phyloP scores from a whole-genome alignment of 1,284 basidiomycete genomes.

The Cutaneotrichosporon arboriforme region DNA sequence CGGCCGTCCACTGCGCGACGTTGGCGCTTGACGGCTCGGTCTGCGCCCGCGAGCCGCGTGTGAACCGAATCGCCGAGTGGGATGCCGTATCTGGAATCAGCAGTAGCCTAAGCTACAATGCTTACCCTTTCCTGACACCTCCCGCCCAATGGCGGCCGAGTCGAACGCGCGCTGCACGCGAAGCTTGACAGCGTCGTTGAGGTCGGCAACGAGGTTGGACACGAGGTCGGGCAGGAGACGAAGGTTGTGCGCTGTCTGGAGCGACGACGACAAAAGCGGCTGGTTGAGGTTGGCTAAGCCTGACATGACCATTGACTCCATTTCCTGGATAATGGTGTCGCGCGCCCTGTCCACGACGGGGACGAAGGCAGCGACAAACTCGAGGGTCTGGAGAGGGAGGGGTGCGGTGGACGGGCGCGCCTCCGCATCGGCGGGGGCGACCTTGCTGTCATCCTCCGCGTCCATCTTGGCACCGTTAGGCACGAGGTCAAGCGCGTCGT shows the following conservation, averaged over 20 bases:
- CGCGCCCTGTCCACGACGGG: slow-evolving; percentile 66
- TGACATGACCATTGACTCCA: slow-evolving; percentile 77
- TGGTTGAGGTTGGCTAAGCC: slow-evolving; percentile 74
- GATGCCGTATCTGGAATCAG: not conserved
- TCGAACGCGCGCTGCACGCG: slow-evolving; percentile 80
- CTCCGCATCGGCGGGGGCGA: not conserved
- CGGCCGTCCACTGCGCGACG: slow-evolving; percentile 71
- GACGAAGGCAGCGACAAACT: slow-evolving; percentile 63
- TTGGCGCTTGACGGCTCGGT: slow-evolving; percentile 77
- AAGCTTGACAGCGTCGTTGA: slow-evolving; percentile 75
- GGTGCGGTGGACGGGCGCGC: slow-evolving; percentile 2
- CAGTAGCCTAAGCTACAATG: not conserved
- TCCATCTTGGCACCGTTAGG: not conserved
- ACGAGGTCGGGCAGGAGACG: slow-evolving; percentile 77
- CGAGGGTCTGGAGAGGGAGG: slow-evolving; percentile 58
- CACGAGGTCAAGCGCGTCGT: not conserved
- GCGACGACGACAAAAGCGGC: slow-evolving; percentile 76
- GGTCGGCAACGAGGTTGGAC: slow-evolving; percentile 67
- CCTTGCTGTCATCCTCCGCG: slow-evolving; percentile 3
- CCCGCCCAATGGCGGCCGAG: slow-evolving; percentile 73
- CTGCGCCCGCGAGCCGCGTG: slow-evolving; percentile 53
- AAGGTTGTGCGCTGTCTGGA: slow-evolving; percentile 93
- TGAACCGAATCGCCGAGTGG: slow-evolving; percentile 32
- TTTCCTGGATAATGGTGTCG: slow-evolving; percentile 65
- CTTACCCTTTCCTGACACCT: slow-evolving; percentile 67